These are phyloP conservation scores for Xylariaceae sp. DNA, from an alignment of 2,329 filamentous ascomycete species.

Conservation along the genomic window DNA sequence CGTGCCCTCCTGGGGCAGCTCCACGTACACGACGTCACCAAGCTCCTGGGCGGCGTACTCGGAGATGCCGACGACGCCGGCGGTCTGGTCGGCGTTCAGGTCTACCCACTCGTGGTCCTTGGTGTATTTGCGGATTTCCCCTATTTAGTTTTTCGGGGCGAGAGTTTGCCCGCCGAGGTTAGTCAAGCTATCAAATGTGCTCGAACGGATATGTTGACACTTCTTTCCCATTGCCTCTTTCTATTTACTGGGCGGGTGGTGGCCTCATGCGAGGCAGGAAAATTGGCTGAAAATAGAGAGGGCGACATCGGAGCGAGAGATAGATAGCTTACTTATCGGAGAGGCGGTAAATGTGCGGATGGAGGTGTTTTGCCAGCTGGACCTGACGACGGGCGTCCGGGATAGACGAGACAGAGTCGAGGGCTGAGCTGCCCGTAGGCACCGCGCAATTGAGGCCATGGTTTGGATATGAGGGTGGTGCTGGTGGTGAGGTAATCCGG, in stretches of 20 bases:
- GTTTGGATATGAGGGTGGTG: conserved; percentile 7
- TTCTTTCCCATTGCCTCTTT: not conserved
- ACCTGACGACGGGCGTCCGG: conserved; percentile 29
- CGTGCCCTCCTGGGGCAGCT: conserved; percentile 71
- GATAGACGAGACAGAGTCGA: conserved; percentile 38
- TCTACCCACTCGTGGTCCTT: conserved; percentile 99
- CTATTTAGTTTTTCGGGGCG: no score
- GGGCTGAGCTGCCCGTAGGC: conserved; percentile 46
- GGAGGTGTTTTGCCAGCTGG: conserved; percentile 34
- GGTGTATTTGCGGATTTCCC: conserved; percentile 76
- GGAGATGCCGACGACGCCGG: conserved; percentile 78
- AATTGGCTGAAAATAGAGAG: not conserved
- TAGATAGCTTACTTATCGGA: conserved; percentile 35
- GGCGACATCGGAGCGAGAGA: conserved; percentile 33
- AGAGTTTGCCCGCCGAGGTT: no score
- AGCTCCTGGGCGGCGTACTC: conserved; percentile 87
- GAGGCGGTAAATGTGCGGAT: conserved; percentile 44
- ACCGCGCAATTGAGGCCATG: conserved; percentile 55
- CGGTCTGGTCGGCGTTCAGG: conserved; percentile 73
- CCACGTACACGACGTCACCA: conserved; percentile 95
- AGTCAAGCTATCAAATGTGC: no score
- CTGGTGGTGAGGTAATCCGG: conserved; percentile 2
- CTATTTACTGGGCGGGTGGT: not conserved
- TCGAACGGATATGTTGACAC: no score
- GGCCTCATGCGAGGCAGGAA: not conserved